These are phyloP conservation scores for Petunia hybrid DNA, from an alignment of 305 asterid species.

Conservation along the genomic window DNA sequence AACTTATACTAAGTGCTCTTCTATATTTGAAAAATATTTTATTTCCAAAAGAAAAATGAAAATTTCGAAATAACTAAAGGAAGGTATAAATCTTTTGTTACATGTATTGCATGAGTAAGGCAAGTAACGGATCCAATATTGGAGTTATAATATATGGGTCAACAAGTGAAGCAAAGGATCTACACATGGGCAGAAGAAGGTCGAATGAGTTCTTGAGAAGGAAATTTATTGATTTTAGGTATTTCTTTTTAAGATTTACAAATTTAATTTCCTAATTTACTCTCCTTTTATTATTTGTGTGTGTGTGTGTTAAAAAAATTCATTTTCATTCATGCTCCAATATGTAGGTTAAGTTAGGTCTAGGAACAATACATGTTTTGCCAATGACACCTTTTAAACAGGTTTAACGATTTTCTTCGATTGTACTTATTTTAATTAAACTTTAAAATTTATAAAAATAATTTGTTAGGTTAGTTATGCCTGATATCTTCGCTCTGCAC, in stretches of 20 bases:
- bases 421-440: neutral
- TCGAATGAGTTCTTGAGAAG: neutral
- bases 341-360: too few relatives aligned
- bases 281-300: too few relatives aligned
- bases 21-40: neutral
- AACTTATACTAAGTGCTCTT: neutral
- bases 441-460: too few relatives aligned
- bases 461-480: too few relatives aligned
- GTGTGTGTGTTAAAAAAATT: too few relatives aligned
- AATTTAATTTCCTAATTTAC: neutral
- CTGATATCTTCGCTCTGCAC: too few relatives aligned
- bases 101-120: neutral
- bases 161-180: constrained; percentile 13
- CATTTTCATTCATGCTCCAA: neutral
- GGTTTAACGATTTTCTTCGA: neutral
- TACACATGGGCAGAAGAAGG: neutral
- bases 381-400: neutral
- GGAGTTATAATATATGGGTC: neutral
- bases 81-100: neutral
- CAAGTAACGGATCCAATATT: constrained; percentile 1
- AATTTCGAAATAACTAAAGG: neutral
- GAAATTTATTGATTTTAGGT: neutral
- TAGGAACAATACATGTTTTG: neutral
- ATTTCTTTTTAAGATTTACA: neutral
- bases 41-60: neutral